Evolutionary conservation across 2,329 filamentous ascomycete genomes (phyloP).

Genomic region (Cryoendolithus antarcticus): DNA sequence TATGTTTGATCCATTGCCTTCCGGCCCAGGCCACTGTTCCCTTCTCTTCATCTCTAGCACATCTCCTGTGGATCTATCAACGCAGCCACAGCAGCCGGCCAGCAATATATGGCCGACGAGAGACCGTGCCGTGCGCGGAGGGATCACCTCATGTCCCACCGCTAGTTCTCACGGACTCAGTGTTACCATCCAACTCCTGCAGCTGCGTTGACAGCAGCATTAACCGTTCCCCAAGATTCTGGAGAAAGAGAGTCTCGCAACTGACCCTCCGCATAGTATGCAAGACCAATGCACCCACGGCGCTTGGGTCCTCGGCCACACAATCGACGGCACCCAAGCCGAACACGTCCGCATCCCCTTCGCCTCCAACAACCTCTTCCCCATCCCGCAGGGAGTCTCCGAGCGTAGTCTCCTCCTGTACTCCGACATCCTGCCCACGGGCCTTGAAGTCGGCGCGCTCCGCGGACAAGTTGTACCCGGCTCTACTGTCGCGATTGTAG

Average conservation of each 20-base stretch:
- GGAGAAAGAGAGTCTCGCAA: too few relatives aligned
- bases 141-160: too few relatives aligned
- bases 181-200: too few relatives aligned
- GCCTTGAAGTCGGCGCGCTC: slow-evolving; percentile 42
- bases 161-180: too few relatives aligned
- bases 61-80: too few relatives aligned
- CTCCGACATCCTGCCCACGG: slow-evolving; percentile 46
- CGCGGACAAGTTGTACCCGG: slow-evolving; percentile 42
- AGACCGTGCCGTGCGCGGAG: too few relatives aligned
- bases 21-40: too few relatives aligned
- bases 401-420: slow-evolving; percentile 37
- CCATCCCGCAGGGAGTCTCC: slow-evolving; percentile 31
- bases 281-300: slow-evolving; percentile 41
- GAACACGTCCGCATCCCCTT: slow-evolving; percentile 43
- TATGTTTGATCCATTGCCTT: background rate
- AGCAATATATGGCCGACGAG: too few relatives aligned
- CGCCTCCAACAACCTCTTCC: slow-evolving; percentile 37
- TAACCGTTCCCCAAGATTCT: too few relatives aligned
- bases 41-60: too few relatives aligned
- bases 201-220: too few relatives aligned
- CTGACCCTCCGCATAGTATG: slow-evolving; percentile 27
- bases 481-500: slow-evolving; percentile 41
- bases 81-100: too few relatives aligned
- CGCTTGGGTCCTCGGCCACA: slow-evolving; percentile 44
- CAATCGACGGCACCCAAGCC: slow-evolving; percentile 43